phyloP scores from a whole-genome alignment of 208 protist genomes.

The Crithidia sp. region DNA sequence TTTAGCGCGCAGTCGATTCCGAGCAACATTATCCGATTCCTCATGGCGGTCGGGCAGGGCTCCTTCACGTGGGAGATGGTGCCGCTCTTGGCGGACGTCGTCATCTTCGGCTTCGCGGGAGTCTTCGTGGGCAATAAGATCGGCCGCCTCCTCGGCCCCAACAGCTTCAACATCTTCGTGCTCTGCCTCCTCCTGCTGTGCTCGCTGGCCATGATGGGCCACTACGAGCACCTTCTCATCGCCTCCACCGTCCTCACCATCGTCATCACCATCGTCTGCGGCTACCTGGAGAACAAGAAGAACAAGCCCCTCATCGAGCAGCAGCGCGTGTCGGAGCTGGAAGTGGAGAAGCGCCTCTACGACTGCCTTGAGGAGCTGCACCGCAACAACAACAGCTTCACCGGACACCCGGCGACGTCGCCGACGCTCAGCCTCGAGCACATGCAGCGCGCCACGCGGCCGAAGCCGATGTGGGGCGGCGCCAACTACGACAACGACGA shows the following conservation, averaged over 20 bases:
- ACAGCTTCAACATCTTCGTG: slow-evolving; percentile 61
- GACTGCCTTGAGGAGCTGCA: slow-evolving; percentile 57
- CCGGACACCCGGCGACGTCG: slow-evolving; percentile 12
- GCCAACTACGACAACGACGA: slow-evolving; percentile 54
- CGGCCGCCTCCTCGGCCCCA: slow-evolving; percentile 56
- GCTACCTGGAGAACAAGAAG: slow-evolving; percentile 48
- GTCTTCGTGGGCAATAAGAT: slow-evolving; percentile 56
- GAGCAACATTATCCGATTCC: slow-evolving; percentile 50
- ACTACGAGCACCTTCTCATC: slow-evolving; percentile 36
- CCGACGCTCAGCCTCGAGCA: slow-evolving; percentile 14
- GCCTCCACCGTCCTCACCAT: slow-evolving; percentile 31
- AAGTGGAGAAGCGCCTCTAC: slow-evolving; percentile 63
- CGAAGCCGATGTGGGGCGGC: slow-evolving; percentile 34
- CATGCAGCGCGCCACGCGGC: slow-evolving; percentile 24
- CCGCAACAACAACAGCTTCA: slow-evolving; percentile 50
- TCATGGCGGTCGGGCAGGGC: slow-evolving; percentile 37
- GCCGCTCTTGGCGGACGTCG: slow-evolving; percentile 39
- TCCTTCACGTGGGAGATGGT: slow-evolving; percentile 36
- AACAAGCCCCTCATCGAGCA: slow-evolving; percentile 47
- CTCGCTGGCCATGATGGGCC: slow-evolving; percentile 46
- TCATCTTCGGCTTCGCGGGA: slow-evolving; percentile 57
- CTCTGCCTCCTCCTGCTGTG: slow-evolving; percentile 57
- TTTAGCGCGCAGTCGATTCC: slow-evolving; percentile 68
- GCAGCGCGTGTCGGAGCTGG: slow-evolving; percentile 54
- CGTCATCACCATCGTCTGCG: slow-evolving; percentile 37